These are phyloP conservation scores for Leccinum fibrillosum DNA, from an alignment of 768 basidiomycete genomes.

Conservation along the genomic window DNA sequence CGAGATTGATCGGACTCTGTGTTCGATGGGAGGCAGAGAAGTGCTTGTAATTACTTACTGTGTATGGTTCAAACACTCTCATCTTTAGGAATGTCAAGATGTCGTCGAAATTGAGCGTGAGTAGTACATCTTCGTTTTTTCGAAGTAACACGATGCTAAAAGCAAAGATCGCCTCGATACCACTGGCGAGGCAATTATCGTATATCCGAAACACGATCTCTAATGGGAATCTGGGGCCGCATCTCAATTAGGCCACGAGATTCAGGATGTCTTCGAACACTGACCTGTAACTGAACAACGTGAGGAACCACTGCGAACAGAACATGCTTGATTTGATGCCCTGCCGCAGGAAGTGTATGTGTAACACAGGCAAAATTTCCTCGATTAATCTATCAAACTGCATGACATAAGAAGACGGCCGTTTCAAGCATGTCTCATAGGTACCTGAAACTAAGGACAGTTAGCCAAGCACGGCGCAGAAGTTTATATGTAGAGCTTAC, in stretches of 20 bases:
- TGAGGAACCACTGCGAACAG: conserved; percentile 98
- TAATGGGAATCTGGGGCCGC: conserved; percentile 72
- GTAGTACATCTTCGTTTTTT: conserved; percentile 79
- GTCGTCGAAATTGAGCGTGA: conserved; percentile 87
- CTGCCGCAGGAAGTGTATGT: conserved; percentile 90
- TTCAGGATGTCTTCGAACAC: not conserved
- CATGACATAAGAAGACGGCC: conserved; percentile 14
- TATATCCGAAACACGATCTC: conserved; percentile 95
- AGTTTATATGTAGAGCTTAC: conserved; percentile 40
- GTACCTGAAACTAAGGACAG: conserved; percentile 56
- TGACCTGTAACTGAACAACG: conserved; percentile 91
- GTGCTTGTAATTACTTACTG: conserved; percentile 32
- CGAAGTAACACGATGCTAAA: conserved; percentile 86
- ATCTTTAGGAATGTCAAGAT: conserved; percentile 82
- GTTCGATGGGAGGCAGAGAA: not conserved
- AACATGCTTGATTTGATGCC: conserved; percentile 98
- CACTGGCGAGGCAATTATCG: conserved; percentile 94
- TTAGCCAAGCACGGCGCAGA: not conserved
- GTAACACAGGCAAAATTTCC: conserved; percentile 87
- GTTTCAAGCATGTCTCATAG: conserved; percentile 7
- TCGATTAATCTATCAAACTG: conserved; percentile 95
- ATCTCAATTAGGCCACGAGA: not conserved
- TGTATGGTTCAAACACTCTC: conserved; percentile 80
- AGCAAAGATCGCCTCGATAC: conserved; percentile 95
- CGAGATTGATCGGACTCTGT: not conserved